These are phyloP conservation scores for Vitis cinerea DNA, from an alignment of 164 flowering plant genomes.

Conservation along the genomic window DNA sequence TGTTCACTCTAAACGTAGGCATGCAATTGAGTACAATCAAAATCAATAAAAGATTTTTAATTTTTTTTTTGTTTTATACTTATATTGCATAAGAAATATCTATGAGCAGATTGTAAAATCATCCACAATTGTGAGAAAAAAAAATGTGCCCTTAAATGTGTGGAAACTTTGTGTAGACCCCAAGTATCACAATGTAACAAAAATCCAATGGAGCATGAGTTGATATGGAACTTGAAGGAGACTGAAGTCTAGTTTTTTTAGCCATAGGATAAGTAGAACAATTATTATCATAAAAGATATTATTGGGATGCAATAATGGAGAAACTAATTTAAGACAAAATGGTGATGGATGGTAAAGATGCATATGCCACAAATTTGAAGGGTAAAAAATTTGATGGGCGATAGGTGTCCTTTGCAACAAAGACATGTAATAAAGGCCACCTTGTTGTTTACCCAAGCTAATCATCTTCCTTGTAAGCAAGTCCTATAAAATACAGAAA, in stretches of 20 bases:
- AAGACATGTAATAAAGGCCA: too few relatives aligned
- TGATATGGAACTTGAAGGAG: slow-evolving; percentile 10
- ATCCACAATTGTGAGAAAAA: slow-evolving; percentile 3
- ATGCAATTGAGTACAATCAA: slow-evolving; percentile 7
- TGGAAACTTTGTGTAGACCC: slow-evolving; percentile 4
- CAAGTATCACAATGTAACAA: background rate
- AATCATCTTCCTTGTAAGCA: too few relatives aligned
- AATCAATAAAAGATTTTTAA: slow-evolving; percentile 4
- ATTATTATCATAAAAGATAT: background rate
- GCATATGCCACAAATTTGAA: slow-evolving; percentile 1
- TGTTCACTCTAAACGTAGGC: background rate
- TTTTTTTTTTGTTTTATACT: background rate
- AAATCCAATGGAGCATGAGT: slow-evolving; percentile 7
- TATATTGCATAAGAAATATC: slow-evolving; percentile 11
- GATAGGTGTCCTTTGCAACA: too few relatives aligned
- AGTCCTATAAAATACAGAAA: too few relatives aligned
- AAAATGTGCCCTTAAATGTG: slow-evolving; percentile 2
- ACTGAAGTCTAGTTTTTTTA: slow-evolving; percentile 15
- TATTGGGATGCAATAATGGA: background rate
- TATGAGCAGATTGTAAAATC: slow-evolving; percentile 1
- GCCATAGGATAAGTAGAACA: slow-evolving; percentile 10
- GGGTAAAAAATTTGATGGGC: too few relatives aligned
- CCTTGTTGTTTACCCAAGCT: too few relatives aligned
- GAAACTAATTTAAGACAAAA: slow-evolving; percentile 6
- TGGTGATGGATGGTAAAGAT: slow-evolving; percentile 14